Percentiles rank a stretch among this genome's conserved stretches.
Evolutionary conservation across 73 alveolate species (phyloP).

Genomic region (Paramecium caudatum): DNA sequence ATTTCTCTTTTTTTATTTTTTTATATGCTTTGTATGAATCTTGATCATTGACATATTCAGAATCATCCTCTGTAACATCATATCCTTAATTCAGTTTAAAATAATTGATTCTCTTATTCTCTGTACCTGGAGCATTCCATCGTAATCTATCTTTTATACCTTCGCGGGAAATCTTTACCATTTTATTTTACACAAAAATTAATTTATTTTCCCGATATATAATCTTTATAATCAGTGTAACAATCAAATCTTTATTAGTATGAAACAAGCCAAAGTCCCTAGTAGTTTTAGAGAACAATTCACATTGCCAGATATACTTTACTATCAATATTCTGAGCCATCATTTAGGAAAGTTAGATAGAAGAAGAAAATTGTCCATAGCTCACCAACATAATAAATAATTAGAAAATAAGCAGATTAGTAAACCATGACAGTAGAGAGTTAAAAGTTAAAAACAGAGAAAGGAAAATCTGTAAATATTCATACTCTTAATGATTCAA

Average conservation of each 20-base stretch:
- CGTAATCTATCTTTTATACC: background rate
- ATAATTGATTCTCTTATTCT: slow-evolving; percentile 32
- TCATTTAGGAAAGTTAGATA: no score
- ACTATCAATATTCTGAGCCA: no score
- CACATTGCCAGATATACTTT: no score
- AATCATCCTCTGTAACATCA: slow-evolving; percentile 39
- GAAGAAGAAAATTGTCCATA: background rate
- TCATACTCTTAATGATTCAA: slow-evolving; percentile 5
- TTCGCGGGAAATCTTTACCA: slow-evolving; percentile 46
- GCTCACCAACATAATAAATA: background rate
- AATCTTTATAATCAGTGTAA: no score
- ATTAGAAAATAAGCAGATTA: background rate
- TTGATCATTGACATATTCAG: slow-evolving; percentile 32
- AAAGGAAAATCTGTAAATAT: background rate
- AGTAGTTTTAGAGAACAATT: no score
- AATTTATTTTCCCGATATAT: no score
- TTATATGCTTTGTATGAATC: slow-evolving; percentile 16
- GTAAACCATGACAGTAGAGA: background rate
- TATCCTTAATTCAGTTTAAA: slow-evolving; percentile 51
- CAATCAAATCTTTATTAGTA: no score
- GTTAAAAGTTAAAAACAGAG: background rate
- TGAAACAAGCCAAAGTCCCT: no score
- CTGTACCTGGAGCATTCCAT: slow-evolving; percentile 23
- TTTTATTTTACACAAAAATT: no score
- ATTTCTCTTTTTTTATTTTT: slow-evolving; percentile 38